Evolutionary conservation across 1,284 basidiomycete genomes (phyloP).

Genomic region (Neotropicomus parvogracilis): DNA sequence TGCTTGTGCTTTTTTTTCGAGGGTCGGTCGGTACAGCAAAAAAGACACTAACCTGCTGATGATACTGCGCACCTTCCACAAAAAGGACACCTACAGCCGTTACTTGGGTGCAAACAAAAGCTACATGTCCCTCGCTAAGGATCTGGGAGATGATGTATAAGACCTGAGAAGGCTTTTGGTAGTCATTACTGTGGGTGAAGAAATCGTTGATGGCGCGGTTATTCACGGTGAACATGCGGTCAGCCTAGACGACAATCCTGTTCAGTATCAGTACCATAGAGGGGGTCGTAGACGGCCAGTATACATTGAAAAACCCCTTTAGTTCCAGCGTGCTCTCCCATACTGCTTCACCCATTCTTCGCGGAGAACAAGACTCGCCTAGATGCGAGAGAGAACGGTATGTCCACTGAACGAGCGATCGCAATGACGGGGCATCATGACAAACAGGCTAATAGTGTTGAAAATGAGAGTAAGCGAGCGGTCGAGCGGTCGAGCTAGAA

Average conservation of each 20-base stretch:
- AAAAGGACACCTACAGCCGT: slow-evolving; percentile 18
- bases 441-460: no score
- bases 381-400: not conserved
- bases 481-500: no score
- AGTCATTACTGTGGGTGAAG: slow-evolving; percentile 36
- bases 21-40: not conserved
- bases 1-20: slow-evolving; percentile 20
- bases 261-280: not conserved
- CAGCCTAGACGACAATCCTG: not conserved
- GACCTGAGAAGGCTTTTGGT: slow-evolving; percentile 33
- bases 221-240: slow-evolving; percentile 34
- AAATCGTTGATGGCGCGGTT: slow-evolving; percentile 38
- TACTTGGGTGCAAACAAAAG: not conserved
- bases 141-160: slow-evolving; percentile 22
- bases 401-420: not conserved
- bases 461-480: no score
- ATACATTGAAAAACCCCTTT: slow-evolving; percentile 45
- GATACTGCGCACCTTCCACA: slow-evolving; percentile 28
- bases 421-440: not conserved
- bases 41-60: slow-evolving; percentile 21
- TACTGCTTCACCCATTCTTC: slow-evolving; percentile 54
- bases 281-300: slow-evolving; percentile 10
- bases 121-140: slow-evolving; percentile 30
- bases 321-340: slow-evolving; percentile 50
- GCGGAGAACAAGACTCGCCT: slow-evolving; percentile 39